Percentiles rank a stretch among this genome's conserved stretches.
Conservation (phyloP, 2,329 filamentous ascomycete species). For the Aspergillus arachidicola region DNA sequence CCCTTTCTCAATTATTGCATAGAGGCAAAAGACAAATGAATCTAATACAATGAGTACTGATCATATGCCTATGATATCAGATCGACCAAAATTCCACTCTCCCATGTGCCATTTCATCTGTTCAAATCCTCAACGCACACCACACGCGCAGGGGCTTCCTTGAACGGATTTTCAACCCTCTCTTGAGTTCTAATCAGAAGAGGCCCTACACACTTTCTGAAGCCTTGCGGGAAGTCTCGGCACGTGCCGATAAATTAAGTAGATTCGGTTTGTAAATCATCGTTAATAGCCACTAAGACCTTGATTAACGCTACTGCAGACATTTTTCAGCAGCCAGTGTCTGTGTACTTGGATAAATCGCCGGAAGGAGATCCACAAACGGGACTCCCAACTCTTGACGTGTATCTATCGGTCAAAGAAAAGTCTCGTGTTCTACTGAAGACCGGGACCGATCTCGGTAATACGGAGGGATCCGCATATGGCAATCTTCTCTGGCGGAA, state of each 20-base stretch:
- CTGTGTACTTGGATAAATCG: slow-evolving; percentile 79
- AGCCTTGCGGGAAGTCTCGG: slow-evolving; percentile 71
- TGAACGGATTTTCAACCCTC: slow-evolving; percentile 74
- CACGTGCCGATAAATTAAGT: slow-evolving; percentile 72
- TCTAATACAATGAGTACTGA: slow-evolving; percentile 2
- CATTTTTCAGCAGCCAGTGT: slow-evolving; percentile 82
- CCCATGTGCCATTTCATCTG: slow-evolving; percentile 82
- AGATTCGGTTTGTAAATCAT: slow-evolving; percentile 68
- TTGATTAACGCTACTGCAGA: slow-evolving; percentile 53
- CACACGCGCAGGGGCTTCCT: slow-evolving; percentile 86
- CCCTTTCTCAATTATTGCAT: slow-evolving; percentile 1
- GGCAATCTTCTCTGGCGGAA: slow-evolving; percentile 86
- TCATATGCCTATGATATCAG: slow-evolving; percentile 45
- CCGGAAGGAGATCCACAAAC: slow-evolving; percentile 69
- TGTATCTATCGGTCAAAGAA: slow-evolving; percentile 77
- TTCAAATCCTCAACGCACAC: slow-evolving; percentile 78
- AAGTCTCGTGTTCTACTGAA: slow-evolving; percentile 83
- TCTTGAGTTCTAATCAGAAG: slow-evolving; percentile 70
- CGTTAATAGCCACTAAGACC: neutral
- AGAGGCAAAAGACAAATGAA: neutral
- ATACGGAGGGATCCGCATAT: slow-evolving; percentile 91
- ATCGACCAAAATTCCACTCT: slow-evolving; percentile 81
- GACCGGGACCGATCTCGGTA: slow-evolving; percentile 92
- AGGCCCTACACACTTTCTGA: slow-evolving; percentile 76
- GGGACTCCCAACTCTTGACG: slow-evolving; percentile 69